Evolutionary conservation across 176 grass and related monocot species (phyloP).

Genomic region (Oryza nivara): DNA sequence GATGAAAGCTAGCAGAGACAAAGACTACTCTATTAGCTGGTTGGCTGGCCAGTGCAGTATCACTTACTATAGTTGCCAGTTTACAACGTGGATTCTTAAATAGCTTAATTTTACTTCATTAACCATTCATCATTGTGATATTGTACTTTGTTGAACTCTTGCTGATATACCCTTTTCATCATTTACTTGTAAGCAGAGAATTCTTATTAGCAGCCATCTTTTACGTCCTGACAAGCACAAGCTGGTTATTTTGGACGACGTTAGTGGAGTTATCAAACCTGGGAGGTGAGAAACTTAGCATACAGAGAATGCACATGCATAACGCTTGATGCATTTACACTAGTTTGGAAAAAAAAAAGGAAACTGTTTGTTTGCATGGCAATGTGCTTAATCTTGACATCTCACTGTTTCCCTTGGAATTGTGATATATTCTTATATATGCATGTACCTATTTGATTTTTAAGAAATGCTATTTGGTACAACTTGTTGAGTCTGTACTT

Average conservation of each 20-base stretch:
- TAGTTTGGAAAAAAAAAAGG: too few species aligned
- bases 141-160: not conserved
- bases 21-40: not conserved
- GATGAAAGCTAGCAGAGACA: not conserved
- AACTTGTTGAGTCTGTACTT: not conserved
- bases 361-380: not conserved
- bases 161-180: not conserved
- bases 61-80: not conserved
- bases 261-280: conserved; percentile 59
- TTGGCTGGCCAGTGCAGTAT: not conserved
- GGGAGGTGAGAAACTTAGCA: conserved; percentile 61
- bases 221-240: conserved; percentile 49
- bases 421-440: not conserved
- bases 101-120: conserved; percentile 4
- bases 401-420: not conserved
- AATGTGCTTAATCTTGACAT: not conserved
- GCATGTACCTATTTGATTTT: not conserved
- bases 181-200: conserved; percentile 46
- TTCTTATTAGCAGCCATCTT: conserved; percentile 52
- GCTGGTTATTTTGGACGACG: conserved; percentile 63
- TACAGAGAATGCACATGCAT: not conserved
- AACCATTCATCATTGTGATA: not conserved
- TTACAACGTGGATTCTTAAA: not conserved
- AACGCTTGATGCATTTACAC: not conserved
- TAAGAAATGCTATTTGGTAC: not conserved